Base-by-base conservation (phyloP, 1,284 basidiomycete species). In the Rhodotorula sp. region DNA sequence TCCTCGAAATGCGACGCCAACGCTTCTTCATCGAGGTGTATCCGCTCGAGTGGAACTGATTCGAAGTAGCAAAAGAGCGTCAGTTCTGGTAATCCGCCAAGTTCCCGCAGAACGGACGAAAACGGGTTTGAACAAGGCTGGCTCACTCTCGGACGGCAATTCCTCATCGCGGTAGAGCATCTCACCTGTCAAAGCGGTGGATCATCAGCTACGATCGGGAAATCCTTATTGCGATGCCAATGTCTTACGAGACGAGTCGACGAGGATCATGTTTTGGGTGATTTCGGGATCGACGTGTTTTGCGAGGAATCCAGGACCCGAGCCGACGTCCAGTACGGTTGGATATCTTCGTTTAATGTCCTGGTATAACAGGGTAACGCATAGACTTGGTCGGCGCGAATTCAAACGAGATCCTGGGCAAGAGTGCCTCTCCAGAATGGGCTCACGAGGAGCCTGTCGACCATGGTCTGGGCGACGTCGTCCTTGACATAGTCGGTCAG, bases 271-370 rank as follows among this genome's bases (percentile, higher is more conserved):
- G 79, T 90, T 91, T 77, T 86, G 82, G 2, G 89, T 87, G 72
- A 87, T 88, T 59, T 88, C 83, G 6, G 84, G 81, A 77, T 93
- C 91, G 46, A 99, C 79, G 45, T 95, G 83, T 79, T 90, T 92
- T 1, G 93, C 87, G 75, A 99, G 88, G 81, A 95, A 92, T 3
- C 95, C 95, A 2, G 95, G 85, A n/a, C 95, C 95, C n/a, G 92
- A 88, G 2, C 94, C 92, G 30, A 98, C 83, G 81, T 99, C 96
- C 22, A 99, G 83, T 29, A 99, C 84, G 3, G 87, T 85, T 59
- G 85, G 83, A 77, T 95, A 96, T 54, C 87, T 88, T 53, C 89
- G 86, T 82, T 93, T 95, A 74, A 99, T 90, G 80, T 99, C 95
- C 93, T 96, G 66, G 33, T 17, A 10, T 8, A 42, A 12, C 48